Conservation (phyloP, 2,329 filamentous ascomycete species). For the Verticillium dahliae region DNA sequence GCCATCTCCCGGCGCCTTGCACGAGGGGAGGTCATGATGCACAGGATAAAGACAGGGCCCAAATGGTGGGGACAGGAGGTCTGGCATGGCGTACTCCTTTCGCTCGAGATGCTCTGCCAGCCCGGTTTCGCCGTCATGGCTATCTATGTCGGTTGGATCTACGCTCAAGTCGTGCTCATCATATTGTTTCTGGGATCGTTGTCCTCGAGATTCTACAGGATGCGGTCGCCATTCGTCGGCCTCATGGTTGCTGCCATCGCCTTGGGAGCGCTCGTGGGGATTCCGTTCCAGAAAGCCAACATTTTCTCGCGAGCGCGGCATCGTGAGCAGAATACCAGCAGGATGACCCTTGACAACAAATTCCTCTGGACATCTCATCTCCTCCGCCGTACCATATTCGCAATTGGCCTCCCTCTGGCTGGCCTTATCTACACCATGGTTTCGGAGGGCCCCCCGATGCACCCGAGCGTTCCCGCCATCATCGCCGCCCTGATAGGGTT, state of each 20-base stretch:
- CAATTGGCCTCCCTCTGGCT: slow-evolving; percentile 58
- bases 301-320: slow-evolving; percentile 60
- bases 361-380: slow-evolving; percentile 68
- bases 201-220: slow-evolving; percentile 61
- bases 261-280: slow-evolving; percentile 61
- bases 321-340: slow-evolving; percentile 53
- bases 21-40: slow-evolving; percentile 70
- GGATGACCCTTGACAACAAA: slow-evolving; percentile 58
- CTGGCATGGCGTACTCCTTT: slow-evolving; percentile 61
- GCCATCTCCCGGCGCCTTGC: slow-evolving; percentile 53
- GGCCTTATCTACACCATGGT: slow-evolving; percentile 62
- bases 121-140: slow-evolving; percentile 67
- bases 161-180: slow-evolving; percentile 67
- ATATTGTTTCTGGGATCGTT: slow-evolving; percentile 67
- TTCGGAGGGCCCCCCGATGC: slow-evolving; percentile 54
- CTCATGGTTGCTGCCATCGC: slow-evolving; percentile 59
- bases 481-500: slow-evolving; percentile 64
- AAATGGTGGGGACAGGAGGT: slow-evolving; percentile 74
- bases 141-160: slow-evolving; percentile 72
- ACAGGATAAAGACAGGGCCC: slow-evolving; percentile 64
- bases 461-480: slow-evolving; percentile 56
- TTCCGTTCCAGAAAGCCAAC: slow-evolving; percentile 68
- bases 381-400: slow-evolving; percentile 61
- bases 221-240: slow-evolving; percentile 59
- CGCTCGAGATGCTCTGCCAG: slow-evolving; percentile 64